These are phyloP conservation scores for Crotalaria pallida DNA, from an alignment of 306 rosid species.

Conservation along the genomic window DNA sequence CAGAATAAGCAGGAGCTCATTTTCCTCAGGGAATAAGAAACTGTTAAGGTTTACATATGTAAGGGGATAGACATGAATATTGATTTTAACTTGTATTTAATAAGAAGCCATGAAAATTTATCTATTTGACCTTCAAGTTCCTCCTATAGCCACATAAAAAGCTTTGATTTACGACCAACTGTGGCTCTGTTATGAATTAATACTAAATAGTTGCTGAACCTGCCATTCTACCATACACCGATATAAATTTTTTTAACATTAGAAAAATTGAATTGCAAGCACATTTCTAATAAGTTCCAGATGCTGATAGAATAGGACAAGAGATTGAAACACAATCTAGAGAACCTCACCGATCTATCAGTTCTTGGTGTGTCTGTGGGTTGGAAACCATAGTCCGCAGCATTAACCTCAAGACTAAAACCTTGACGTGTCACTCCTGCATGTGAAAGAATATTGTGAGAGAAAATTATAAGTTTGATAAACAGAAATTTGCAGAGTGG, in stretches of 20 bases:
- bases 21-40: background rate
- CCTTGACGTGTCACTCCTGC: slow-evolving; percentile 87
- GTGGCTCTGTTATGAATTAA: background rate
- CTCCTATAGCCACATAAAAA: background rate
- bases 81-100: background rate
- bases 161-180: background rate
- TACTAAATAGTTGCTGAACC: background rate
- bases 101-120: background rate
- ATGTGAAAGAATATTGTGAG: slow-evolving; percentile 26
- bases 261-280: background rate
- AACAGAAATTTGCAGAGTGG: background rate
- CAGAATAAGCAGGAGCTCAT: background rate
- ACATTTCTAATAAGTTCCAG: slow-evolving; percentile 3
- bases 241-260: no score
- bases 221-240: no score
- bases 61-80: background rate
- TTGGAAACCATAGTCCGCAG: slow-evolving; percentile 76
- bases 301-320: slow-evolving; percentile 5
- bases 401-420: slow-evolving; percentile 79
- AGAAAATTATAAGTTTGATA: slow-evolving; percentile 11
- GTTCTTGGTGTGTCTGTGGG: slow-evolving; percentile 95
- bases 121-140: background rate
- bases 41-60: background rate
- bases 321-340: background rate
- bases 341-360: slow-evolving; percentile 76